These are phyloP conservation scores for Abrus precatorius DNA, from an alignment of 306 rosid genomes.

Conservation along the genomic window DNA sequence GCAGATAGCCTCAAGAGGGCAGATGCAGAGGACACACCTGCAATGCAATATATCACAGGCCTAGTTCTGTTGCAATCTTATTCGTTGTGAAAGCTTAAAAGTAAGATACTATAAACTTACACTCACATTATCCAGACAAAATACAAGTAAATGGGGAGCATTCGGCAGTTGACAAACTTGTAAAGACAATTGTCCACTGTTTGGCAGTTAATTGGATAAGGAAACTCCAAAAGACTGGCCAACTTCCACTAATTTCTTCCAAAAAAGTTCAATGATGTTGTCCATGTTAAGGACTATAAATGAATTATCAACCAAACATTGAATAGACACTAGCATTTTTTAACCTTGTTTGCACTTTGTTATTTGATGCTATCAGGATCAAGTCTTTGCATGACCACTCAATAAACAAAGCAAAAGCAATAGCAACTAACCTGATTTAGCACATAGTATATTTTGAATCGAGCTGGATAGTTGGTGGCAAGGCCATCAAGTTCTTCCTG, in stretches of 20 bases:
- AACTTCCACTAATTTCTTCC: slow-evolving; percentile 16
- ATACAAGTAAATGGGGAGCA: neutral
- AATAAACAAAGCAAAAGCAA: slow-evolving; percentile 26
- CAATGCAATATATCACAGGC: neutral
- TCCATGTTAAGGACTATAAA: slow-evolving; percentile 14
- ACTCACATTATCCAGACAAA: slow-evolving; percentile 13
- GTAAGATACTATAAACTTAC: neutral
- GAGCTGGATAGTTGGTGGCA: slow-evolving; percentile 71
- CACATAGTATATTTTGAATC: slow-evolving; percentile 78
- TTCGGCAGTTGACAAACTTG: neutral
- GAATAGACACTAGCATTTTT: neutral
- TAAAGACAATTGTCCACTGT: neutral
- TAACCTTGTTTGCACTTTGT: slow-evolving; percentile 6
- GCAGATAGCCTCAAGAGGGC: slow-evolving; percentile 19
- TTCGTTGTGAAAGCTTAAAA: neutral
- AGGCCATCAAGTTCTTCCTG: slow-evolving; percentile 93
- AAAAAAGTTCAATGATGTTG: slow-evolving; percentile 2
- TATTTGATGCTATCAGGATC: slow-evolving; percentile 33
- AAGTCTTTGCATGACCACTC: neutral
- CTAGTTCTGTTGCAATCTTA: neutral
- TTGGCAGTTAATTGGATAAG: neutral
- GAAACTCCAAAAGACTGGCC: slow-evolving; percentile 4
- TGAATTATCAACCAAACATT: neutral
- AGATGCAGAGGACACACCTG: neutral
- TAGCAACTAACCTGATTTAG: slow-evolving; percentile 78